Evolutionary conservation across 257 asterid species (phyloP).

Genomic region (Schizonepeta tenuifolia): DNA sequence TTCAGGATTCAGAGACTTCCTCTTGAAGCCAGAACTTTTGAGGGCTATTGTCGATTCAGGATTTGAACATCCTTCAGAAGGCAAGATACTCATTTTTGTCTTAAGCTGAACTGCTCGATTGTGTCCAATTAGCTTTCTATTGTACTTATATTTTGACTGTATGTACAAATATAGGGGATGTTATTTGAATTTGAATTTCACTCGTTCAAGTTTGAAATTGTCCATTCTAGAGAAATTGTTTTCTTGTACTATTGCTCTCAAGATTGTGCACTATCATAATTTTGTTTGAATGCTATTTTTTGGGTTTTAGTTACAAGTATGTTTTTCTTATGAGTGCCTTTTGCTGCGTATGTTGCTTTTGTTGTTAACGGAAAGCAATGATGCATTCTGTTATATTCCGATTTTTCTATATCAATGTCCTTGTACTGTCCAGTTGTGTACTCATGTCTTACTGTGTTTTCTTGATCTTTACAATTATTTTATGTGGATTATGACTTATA

Average conservation of each 20-base stretch:
- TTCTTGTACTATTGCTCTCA: not conserved
- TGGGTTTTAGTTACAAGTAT: not conserved
- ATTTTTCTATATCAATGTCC: not conserved
- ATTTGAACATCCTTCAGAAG: constrained; percentile 70
- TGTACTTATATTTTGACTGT: not conserved
- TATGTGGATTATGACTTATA: constrained; percentile 2
- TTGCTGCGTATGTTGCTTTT: not conserved
- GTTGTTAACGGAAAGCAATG: not conserved
- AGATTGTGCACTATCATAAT: not conserved
- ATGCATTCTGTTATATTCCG: not conserved
- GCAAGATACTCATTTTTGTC: constrained; percentile 31
- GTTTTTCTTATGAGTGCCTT: not conserved
- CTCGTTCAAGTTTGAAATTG: not conserved
- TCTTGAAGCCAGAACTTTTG: constrained; percentile 61
- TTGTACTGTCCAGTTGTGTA: not conserved
- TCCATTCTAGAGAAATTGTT: not conserved
- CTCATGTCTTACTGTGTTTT: not conserved
- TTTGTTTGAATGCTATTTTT: not conserved
- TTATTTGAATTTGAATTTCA: constrained; percentile 20
- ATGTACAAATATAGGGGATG: not conserved
- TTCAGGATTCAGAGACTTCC: constrained; percentile 65
- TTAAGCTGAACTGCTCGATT: not conserved
- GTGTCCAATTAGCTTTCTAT: not conserved
- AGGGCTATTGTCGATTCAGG: constrained; percentile 69
- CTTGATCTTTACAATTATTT: constrained; percentile 3